A percentile compares a stretch with the other conserved stretches of the same genome.
Conservation (phyloP, 495 filamentous ascomycete genomes). For the Cudoniella acicularis region DNA sequence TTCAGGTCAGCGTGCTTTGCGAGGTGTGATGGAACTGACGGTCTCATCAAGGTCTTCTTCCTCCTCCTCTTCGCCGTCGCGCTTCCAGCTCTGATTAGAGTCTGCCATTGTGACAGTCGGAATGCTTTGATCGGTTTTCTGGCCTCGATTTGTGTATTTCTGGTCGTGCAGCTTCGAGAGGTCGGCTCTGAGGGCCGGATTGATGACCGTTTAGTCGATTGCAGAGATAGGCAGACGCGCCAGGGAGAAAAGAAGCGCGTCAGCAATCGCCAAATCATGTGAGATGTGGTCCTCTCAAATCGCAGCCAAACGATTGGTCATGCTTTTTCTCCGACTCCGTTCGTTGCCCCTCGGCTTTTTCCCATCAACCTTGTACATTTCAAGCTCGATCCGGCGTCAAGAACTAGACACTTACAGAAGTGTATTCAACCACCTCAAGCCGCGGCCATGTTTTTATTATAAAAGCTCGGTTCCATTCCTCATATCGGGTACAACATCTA, state of each 20-base stretch:
- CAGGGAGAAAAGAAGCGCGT: too few relatives aligned
- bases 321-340: neutral
- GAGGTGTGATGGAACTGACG: conserved; percentile 46
- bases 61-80: conserved; percentile 34
- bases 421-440: neutral
- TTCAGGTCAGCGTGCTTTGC: neutral
- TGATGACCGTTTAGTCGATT: too few relatives aligned
- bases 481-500: neutral
- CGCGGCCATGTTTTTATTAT: conserved; percentile 21
- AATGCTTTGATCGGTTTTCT: too few relatives aligned
- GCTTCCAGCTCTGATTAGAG: conserved; percentile 10
- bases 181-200: too few relatives aligned
- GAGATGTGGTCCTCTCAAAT: neutral
- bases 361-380: neutral
- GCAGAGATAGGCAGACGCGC: too few relatives aligned
- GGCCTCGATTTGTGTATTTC: neutral
- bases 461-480: conserved; percentile 1
- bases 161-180: too few relatives aligned
- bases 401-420: neutral
- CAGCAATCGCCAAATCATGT: too few relatives aligned
- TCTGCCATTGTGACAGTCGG: conserved; percentile 21
- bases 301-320: neutral
- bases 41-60: conserved; percentile 72
- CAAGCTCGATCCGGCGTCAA: neutral
- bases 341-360: neutral